Conservation (phyloP, 2,329 filamentous ascomycete species). For the Stromatinia cepivora region DNA sequence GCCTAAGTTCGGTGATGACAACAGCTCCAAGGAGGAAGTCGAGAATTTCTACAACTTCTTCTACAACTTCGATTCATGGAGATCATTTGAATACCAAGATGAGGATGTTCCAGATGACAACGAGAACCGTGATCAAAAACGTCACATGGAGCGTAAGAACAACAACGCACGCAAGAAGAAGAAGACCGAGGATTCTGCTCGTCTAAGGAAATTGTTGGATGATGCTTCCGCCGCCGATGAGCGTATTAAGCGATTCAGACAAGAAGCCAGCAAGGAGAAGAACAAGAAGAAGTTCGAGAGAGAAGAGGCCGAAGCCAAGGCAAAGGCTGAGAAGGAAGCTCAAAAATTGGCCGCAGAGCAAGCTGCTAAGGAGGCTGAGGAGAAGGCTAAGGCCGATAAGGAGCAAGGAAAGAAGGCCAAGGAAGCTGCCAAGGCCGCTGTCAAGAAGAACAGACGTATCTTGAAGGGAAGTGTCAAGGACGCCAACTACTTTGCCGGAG, state of each 20-base stretch:
- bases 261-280: constrained; percentile 89
- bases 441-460: constrained; percentile 99
- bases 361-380: constrained; percentile 80
- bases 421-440: constrained; percentile 96
- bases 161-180: constrained; percentile 97
- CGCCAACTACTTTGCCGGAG: constrained; percentile 85
- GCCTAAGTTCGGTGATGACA: constrained; percentile 79
- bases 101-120: constrained; percentile 99
- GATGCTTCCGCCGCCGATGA: constrained; percentile 82
- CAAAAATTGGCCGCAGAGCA: constrained; percentile 82
- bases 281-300: constrained; percentile 91
- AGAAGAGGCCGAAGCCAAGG: constrained; percentile 87
- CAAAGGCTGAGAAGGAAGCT: constrained; percentile 79
- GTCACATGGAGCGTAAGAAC: constrained; percentile 98
- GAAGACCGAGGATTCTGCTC: constrained; percentile 95
- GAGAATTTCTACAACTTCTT: constrained; percentile 99
- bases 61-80: constrained; percentile 99
- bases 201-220: constrained; percentile 86
- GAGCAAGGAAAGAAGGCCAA: constrained; percentile 93
- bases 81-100: constrained; percentile 96
- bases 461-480: constrained; percentile 94
- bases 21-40: constrained; percentile 84
- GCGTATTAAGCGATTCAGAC: constrained; percentile 95
- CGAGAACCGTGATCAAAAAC: constrained; percentile 98
- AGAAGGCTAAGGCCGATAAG: constrained; percentile 78